Evolutionary conservation across 2,329 filamentous ascomycete species (phyloP).

Genomic region (Tolypocladium inflatum): DNA sequence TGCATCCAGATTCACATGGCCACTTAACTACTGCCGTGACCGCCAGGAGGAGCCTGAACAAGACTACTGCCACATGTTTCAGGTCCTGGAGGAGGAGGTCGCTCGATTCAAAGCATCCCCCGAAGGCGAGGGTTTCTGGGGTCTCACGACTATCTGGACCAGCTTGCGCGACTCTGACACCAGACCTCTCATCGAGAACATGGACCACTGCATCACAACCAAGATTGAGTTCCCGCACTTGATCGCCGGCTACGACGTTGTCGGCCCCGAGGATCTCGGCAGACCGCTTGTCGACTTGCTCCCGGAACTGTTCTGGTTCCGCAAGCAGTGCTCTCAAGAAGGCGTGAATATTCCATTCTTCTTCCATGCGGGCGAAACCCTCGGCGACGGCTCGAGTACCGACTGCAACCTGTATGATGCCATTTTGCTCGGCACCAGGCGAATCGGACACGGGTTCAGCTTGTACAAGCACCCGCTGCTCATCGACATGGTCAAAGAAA

Average conservation of each 20-base stretch:
- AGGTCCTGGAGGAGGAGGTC: constrained; percentile 68
- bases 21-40: constrained; percentile 57
- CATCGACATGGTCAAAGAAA: constrained; percentile 80
- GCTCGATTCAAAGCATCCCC: constrained; percentile 62
- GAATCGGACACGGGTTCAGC: constrained; percentile 84
- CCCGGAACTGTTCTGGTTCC: constrained; percentile 89
- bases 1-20: constrained; percentile 54
- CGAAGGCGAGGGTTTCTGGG: constrained; percentile 73
- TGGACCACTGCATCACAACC: constrained; percentile 78
- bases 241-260: constrained; percentile 80
- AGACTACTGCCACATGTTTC: constrained; percentile 61
- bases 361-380: constrained; percentile 86
- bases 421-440: constrained; percentile 72
- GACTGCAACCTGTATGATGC: constrained; percentile 85
- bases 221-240: constrained; percentile 72
- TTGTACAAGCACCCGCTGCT: constrained; percentile 87
- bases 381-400: constrained; percentile 62
- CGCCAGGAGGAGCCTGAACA: constrained; percentile 55
- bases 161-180: constrained; percentile 55
- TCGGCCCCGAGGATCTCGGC: constrained; percentile 78
- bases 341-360: constrained; percentile 84
- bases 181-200: constrained; percentile 61
- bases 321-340: constrained; percentile 69
- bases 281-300: constrained; percentile 67
- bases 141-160: constrained; percentile 78